Evolutionary conservation across 768 basidiomycete species (phyloP).

Genomic region (Clathrus columnatus): DNA sequence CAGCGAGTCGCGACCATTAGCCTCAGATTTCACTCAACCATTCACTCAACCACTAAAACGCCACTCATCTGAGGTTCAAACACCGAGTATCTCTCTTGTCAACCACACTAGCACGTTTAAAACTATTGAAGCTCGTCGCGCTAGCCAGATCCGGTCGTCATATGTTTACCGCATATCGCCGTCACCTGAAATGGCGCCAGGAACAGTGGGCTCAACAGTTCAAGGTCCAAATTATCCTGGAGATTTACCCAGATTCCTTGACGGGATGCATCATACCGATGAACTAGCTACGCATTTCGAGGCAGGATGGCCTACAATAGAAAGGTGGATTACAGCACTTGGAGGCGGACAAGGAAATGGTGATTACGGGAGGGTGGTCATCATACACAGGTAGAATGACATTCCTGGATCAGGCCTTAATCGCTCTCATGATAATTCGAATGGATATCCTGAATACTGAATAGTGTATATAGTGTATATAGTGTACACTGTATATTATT

Average conservation of each 20-base stretch:
- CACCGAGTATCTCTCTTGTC: background rate
- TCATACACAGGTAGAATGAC: constrained; percentile 57
- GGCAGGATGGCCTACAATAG: constrained; percentile 74
- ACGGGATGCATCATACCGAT: constrained; percentile 90
- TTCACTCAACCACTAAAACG: background rate
- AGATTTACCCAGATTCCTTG: constrained; percentile 51
- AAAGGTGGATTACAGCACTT: constrained; percentile 55
- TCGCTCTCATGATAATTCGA: background rate
- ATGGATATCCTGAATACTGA: background rate
- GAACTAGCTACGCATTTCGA: constrained; percentile 80
- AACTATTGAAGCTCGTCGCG: constrained; percentile 10
- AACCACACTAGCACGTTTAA: constrained; percentile 9
- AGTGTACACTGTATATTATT: no score
- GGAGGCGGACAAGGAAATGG: constrained; percentile 47
- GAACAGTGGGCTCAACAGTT: constrained; percentile 12
- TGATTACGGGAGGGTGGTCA: constrained; percentile 66
- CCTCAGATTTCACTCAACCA: background rate
- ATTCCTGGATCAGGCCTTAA: background rate
- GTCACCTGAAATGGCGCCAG: constrained; percentile 26
- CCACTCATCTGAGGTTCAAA: background rate
- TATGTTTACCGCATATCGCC: constrained; percentile 47
- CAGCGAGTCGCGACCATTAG: background rate
- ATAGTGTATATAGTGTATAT: no score
- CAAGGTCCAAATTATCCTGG: constrained; percentile 37
- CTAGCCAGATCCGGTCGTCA: constrained; percentile 30